Percentiles rank a stretch among this genome's conserved stretches.
Evolutionary conservation across 805 yeast species (phyloP).

Genomic region (Ascoidea tarda): DNA sequence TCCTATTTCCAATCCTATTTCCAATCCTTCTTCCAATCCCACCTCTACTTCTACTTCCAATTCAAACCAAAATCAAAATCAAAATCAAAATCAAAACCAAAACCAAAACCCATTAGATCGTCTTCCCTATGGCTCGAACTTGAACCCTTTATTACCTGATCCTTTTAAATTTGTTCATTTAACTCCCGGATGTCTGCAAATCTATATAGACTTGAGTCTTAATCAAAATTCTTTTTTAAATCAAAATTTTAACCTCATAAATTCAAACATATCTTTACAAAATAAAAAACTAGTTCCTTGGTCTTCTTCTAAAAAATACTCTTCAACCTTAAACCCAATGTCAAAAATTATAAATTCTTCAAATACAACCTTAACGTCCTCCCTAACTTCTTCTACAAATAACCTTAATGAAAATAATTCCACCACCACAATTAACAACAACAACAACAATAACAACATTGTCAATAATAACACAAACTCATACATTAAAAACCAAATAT

Average conservation of each 20-base stretch:
- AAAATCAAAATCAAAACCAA: constrained; percentile 12
- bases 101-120: constrained; percentile 20
- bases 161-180: constrained; percentile 36
- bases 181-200: constrained; percentile 35
- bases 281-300: no score
- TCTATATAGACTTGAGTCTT: constrained; percentile 1
- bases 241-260: no score
- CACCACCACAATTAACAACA: background rate
- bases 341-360: no score
- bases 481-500: no score
- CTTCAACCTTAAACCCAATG: background rate
- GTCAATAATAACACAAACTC: background rate
- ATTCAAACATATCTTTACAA: no score
- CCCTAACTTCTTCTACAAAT: no score
- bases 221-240: no score
- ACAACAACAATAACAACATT: no score
- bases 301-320: no score
- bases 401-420: no score
- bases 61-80: background rate
- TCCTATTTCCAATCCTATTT: background rate
- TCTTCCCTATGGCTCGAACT: constrained; percentile 33
- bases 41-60: background rate
- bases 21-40: background rate
- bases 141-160: constrained; percentile 38
- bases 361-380: no score